These are phyloP conservation scores for Ilex asprella DNA, from an alignment of 257 asterid genomes.

Conservation along the genomic window DNA sequence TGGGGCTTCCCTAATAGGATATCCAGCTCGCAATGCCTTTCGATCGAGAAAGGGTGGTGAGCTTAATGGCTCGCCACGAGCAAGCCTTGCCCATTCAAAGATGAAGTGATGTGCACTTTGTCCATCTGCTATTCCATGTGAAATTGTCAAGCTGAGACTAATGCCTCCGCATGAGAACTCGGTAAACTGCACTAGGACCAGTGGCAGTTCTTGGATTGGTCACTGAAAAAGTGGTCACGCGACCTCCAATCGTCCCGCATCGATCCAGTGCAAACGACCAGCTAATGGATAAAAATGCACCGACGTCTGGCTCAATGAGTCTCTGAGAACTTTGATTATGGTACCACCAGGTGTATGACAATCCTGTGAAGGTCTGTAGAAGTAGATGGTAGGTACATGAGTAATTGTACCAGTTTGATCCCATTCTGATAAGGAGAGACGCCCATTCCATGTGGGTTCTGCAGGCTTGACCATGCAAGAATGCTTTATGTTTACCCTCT, in stretches of 20 bases:
- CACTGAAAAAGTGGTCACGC: slow-evolving; percentile 28
- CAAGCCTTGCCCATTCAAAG: slow-evolving; percentile 46
- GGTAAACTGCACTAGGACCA: slow-evolving; percentile 41
- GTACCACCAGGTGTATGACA: slow-evolving; percentile 13
- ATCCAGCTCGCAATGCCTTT: slow-evolving; percentile 35
- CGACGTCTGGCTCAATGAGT: slow-evolving; percentile 31
- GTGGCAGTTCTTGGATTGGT: slow-evolving; percentile 39
- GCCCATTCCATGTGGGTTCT: slow-evolving; percentile 27
- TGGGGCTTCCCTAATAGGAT: slow-evolving; percentile 9
- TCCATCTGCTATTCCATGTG: slow-evolving; percentile 57
- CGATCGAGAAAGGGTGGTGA: slow-evolving; percentile 35
- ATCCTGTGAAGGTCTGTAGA: slow-evolving; percentile 24
- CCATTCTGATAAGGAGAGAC: slow-evolving; percentile 37
- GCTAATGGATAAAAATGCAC: slow-evolving; percentile 57
- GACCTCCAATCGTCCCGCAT: slow-evolving; percentile 45
- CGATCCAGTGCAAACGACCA: slow-evolving; percentile 41
- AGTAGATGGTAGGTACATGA: slow-evolving; percentile 44
- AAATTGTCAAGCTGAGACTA: slow-evolving; percentile 33
- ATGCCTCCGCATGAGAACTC: slow-evolving; percentile 46
- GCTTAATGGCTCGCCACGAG: slow-evolving; percentile 38
- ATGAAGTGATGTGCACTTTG: slow-evolving; percentile 49
- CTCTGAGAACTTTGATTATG: slow-evolving; percentile 22
- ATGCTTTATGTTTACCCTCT: slow-evolving; percentile 14
- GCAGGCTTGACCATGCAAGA: slow-evolving; percentile 29
- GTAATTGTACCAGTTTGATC: slow-evolving; percentile 40